Evolutionary conservation across 23 red algal species (phyloP).

Genomic region (Cyanidioschyzon merolae): DNA sequence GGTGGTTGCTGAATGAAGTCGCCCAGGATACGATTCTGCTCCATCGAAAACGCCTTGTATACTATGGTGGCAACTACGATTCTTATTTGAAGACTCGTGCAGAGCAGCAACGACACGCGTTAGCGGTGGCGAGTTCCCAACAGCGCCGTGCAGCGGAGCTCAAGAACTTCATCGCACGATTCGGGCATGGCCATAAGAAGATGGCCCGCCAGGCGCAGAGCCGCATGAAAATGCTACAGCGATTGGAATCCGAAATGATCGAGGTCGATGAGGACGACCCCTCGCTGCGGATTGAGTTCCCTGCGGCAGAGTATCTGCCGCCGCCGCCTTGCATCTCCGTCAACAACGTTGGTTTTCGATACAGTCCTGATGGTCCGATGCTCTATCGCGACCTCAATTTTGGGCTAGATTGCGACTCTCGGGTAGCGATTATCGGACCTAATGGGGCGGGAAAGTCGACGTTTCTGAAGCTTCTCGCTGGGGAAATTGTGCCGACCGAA

Average conservation of each 20-base stretch:
- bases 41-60: constrained; percentile 70
- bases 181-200: constrained; percentile 65
- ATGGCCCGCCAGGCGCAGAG: constrained; percentile 82
- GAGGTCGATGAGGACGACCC: constrained; percentile 57
- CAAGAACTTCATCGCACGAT: constrained; percentile 85
- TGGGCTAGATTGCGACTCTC: constrained; percentile 79
- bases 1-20: constrained; percentile 78
- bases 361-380: constrained; percentile 54
- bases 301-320: constrained; percentile 46
- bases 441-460: constrained; percentile 97
- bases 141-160: constrained; percentile 67
- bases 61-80: constrained; percentile 90
- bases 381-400: constrained; percentile 70
- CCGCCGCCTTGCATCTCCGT: constrained; percentile 69
- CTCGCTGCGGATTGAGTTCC: constrained; percentile 61
- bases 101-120: constrained; percentile 73
- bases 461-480: constrained; percentile 77
- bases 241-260: constrained; percentile 68
- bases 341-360: constrained; percentile 79
- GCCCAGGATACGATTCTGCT: constrained; percentile 87
- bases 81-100: constrained; percentile 54
- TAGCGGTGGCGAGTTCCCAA: constrained; percentile 74
- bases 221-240: constrained; percentile 75
- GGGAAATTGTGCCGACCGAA: constrained; percentile 41
- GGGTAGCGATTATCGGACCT: constrained; percentile 76